These are phyloP conservation scores for Gardenia jasminoides DNA, from an alignment of 257 asterid species.

Conservation along the genomic window DNA sequence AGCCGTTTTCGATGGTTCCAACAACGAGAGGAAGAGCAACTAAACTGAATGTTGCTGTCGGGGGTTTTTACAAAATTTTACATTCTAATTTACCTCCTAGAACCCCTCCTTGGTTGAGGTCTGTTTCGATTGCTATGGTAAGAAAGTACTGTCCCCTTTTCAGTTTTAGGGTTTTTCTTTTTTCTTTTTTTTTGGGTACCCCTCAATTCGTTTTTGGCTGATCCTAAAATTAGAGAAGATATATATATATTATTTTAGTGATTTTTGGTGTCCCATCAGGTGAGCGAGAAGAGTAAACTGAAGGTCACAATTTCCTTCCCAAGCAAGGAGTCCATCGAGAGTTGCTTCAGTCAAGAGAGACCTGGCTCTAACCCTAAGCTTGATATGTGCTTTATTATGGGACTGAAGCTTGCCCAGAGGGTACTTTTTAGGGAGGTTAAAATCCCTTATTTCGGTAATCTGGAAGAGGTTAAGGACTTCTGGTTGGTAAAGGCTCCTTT, in stretches of 20 bases:
- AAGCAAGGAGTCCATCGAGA: slow-evolving; percentile 18
- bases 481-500: slow-evolving; percentile 21
- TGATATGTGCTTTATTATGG: slow-evolving; percentile 27
- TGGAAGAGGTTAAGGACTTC: slow-evolving; percentile 21
- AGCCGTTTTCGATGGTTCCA: slow-evolving; percentile 20
- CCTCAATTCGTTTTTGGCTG: not conserved
- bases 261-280: slow-evolving; percentile 8
- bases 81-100: slow-evolving; percentile 25
- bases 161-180: slow-evolving; percentile 11
- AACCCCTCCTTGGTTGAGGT: slow-evolving; percentile 26
- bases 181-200: not conserved
- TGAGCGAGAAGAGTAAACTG: slow-evolving; percentile 24
- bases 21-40: slow-evolving; percentile 11
- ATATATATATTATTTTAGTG: not conserved
- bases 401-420: slow-evolving; percentile 20
- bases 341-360: not conserved
- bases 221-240: not conserved
- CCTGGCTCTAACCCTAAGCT: slow-evolving; percentile 12
- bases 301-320: slow-evolving; percentile 25
- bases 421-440: slow-evolving; percentile 21
- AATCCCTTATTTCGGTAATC: slow-evolving; percentile 8
- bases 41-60: slow-evolving; percentile 20
- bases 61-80: slow-evolving; percentile 22
- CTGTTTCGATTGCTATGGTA: slow-evolving; percentile 23
- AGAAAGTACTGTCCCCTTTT: not conserved